Base-by-base conservation (phyloP, 2,329 filamentous ascomycete genomes). In the Penicillium paneum region DNA sequence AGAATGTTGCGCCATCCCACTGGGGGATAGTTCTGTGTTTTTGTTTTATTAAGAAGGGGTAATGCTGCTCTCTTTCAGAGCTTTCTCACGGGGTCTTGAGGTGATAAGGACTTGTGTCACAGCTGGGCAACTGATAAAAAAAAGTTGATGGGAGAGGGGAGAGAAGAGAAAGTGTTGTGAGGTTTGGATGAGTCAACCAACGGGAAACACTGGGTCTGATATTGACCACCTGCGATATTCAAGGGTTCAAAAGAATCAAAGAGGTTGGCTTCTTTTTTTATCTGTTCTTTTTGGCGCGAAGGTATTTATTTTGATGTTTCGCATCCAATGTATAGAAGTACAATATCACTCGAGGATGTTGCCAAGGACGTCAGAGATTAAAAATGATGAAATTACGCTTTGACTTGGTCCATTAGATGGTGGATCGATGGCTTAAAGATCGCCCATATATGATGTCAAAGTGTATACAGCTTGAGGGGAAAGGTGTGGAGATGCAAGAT, bases 1-100 rank as follows among this genome's bases (percentile, higher is more conserved):
- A 49, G 78, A 80, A 67, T 79, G 78, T 64, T 79, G 76, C 66
- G 74, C 66, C 69, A 72, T 72, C 64, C 67, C 67, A 61, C 46
- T 35, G 54, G 55, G 60, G 58, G 54, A 61, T 40, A 24, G 3
- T 28, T 29, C 13, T 40, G 3, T 28, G 11, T 40, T 2, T 28
- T 8, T 34, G 8, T 36, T 40, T 38, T 29, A 50, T 43, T 48
- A 29, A 46, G 31, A 43, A 36, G 10, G n/a, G n/a, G 32, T 49
- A 17, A 29, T 8, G 31, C 17, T 42, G 24, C 39, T 50, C 34
- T 34, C 17, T 34, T 34, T 34, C 38, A 56, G 60, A 60, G 57
- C 58, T 60, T 56, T 26, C 13, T 21, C 17, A 21, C 19, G 17
- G 10, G 5, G 4, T 21, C 24, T 26, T 41, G 19, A 49, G 47